Percentiles rank a stretch among this genome's conserved stretches.
These are phyloP conservation scores for Yarrowia deformans DNA, from an alignment of 805 yeast genomes.

Conservation along the genomic window DNA sequence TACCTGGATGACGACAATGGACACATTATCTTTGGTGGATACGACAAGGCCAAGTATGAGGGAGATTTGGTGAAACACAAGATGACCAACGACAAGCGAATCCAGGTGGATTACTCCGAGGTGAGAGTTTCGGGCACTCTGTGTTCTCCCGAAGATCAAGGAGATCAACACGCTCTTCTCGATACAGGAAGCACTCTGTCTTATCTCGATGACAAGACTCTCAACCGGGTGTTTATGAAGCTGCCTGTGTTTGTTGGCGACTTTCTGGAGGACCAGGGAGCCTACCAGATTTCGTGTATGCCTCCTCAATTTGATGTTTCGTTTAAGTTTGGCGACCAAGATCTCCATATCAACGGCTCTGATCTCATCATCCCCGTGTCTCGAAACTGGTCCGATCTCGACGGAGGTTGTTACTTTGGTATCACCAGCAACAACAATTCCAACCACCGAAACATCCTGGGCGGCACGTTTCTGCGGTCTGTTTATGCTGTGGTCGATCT, in stretches of 20 bases:
- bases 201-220: conserved; percentile 2
- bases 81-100: conserved; percentile 16
- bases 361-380: conserved; percentile 21
- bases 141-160: neutral
- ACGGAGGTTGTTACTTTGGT: conserved; percentile 26
- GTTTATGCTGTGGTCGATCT: conserved; percentile 15
- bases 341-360: conserved; percentile 15
- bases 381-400: conserved; percentile 30
- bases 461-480: conserved; percentile 12
- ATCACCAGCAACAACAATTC: conserved; percentile 15
- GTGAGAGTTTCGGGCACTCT: neutral
- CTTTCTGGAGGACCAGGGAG: conserved; percentile 4
- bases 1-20: conserved; percentile 56
- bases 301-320: conserved; percentile 31
- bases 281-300: conserved; percentile 11
- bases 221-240: conserved; percentile 19
- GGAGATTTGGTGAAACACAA: conserved; percentile 14
- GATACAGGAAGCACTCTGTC: conserved; percentile 29
- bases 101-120: conserved; percentile 6
- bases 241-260: conserved; percentile 18
- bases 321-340: conserved; percentile 27
- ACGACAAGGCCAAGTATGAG: conserved; percentile 11
- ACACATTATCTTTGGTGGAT: conserved; percentile 22
- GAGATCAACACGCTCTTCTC: neutral
- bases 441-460: conserved; percentile 1